A percentile compares a stretch with the other conserved stretches of the same genome.
Evolutionary conservation across 2,329 filamentous ascomycete species (phyloP).

Genomic region (Amauroascus niger): DNA sequence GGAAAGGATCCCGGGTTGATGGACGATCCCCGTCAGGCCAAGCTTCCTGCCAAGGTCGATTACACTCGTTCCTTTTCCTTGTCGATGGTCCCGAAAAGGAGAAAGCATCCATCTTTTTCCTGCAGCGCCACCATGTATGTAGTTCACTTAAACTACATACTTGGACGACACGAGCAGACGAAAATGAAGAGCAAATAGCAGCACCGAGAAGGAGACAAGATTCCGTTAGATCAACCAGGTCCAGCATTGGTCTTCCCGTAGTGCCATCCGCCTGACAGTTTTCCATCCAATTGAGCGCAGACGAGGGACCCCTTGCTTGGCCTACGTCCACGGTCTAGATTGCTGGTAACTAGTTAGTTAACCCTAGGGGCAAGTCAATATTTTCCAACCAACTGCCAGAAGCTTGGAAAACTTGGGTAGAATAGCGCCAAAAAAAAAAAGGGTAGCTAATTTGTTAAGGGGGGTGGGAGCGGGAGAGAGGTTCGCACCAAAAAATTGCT

Average conservation of each 20-base stretch:
- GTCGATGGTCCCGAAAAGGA: too few species aligned
- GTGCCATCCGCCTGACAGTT: not conserved
- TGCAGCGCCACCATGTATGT: not conserved
- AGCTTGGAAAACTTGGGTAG: not conserved
- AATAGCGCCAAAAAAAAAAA: too few species aligned
- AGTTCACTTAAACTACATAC: too few species aligned
- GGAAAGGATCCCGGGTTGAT: not conserved
- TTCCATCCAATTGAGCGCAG: not conserved
- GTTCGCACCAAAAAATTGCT: too few species aligned
- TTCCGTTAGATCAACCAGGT: not conserved
- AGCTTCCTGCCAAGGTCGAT: conserved; percentile 1
- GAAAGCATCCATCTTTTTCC: not conserved
- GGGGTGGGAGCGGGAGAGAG: too few species aligned
- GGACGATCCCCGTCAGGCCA: not conserved
- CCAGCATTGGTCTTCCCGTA: not conserved
- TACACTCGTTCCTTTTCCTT: not conserved
- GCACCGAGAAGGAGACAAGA: not conserved
- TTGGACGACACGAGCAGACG: too few species aligned
- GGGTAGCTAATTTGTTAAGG: too few species aligned
- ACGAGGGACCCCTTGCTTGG: not conserved
- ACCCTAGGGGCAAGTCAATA: not conserved
- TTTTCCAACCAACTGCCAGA: not conserved
- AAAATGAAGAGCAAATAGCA: conserved; percentile 5
- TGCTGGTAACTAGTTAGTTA: not conserved
- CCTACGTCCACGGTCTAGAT: not conserved